Evolutionary conservation across 1,284 basidiomycete species (phyloP).

Genomic region (Cutaneotrichosporon cavernicola): DNA sequence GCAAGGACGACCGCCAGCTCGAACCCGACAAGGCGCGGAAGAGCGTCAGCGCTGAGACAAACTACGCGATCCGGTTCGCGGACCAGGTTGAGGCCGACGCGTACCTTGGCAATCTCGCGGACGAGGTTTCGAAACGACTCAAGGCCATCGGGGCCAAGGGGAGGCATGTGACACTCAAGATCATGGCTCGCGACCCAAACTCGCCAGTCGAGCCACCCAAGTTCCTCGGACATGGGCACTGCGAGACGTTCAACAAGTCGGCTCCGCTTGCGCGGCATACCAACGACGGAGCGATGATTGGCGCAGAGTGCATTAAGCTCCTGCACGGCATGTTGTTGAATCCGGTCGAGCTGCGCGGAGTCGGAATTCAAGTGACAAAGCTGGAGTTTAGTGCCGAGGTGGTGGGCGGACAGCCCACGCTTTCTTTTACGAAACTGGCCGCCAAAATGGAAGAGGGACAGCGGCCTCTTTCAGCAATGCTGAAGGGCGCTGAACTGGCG

Average conservation of each 20-base stretch:
- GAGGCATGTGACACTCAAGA: slow-evolving; percentile 73
- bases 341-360: slow-evolving; percentile 82
- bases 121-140: slow-evolving; percentile 71
- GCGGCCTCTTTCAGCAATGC: background rate
- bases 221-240: slow-evolving; percentile 91
- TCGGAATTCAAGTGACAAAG: slow-evolving; percentile 90
- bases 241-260: slow-evolving; percentile 78
- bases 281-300: slow-evolving; percentile 69
- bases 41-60: slow-evolving; percentile 87
- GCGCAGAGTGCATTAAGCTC: slow-evolving; percentile 73
- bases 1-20: slow-evolving; percentile 74
- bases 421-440: slow-evolving; percentile 31
- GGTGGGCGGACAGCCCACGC: slow-evolving; percentile 30
- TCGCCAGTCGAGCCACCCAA: slow-evolving; percentile 93
- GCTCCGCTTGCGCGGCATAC: slow-evolving; percentile 66
- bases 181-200: slow-evolving; percentile 81
- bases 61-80: slow-evolving; percentile 93
- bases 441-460: slow-evolving; percentile 4
- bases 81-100: slow-evolving; percentile 73
- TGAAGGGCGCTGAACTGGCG: background rate
- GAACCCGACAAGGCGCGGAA: slow-evolving; percentile 81
- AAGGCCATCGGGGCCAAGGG: slow-evolving; percentile 67
- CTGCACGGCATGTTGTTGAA: slow-evolving; percentile 72
- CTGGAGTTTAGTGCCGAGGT: slow-evolving; percentile 59
- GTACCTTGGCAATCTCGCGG: slow-evolving; percentile 72